These are phyloP conservation scores for Fusarium sp. DNA, from an alignment of 2,329 filamentous ascomycete species.

Conservation along the genomic window DNA sequence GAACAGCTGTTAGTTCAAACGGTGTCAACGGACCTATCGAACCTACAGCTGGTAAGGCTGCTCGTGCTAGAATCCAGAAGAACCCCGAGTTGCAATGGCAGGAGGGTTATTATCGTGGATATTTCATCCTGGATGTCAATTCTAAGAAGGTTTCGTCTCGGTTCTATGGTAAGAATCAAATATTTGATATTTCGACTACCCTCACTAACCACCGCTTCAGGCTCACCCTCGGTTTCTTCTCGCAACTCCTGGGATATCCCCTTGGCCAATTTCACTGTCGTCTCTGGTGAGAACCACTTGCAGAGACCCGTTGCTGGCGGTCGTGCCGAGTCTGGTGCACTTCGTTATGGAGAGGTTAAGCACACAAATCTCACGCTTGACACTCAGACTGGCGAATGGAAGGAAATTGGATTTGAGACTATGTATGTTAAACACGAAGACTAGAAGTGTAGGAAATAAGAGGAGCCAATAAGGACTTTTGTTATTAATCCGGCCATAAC, in stretches of 20 bases:
- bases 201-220: neutral
- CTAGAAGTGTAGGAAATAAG: neutral
- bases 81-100: conserved; percentile 80
- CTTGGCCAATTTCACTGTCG: conserved; percentile 78
- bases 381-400: conserved; percentile 36
- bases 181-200: rapidly evolving
- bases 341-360: conserved; percentile 62
- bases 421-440: conserved; percentile 33
- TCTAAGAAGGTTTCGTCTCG: conserved; percentile 70
- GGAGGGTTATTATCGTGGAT: conserved; percentile 80
- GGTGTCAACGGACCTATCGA: conserved; percentile 58
- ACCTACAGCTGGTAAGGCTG: conserved; percentile 53
- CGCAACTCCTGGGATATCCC: conserved; percentile 75
- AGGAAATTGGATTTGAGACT: conserved; percentile 13
- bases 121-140: conserved; percentile 74
- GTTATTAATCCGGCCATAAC: conserved; percentile 24
- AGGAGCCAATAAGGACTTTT: conserved; percentile 3
- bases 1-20: conserved; percentile 67
- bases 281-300: conserved; percentile 71
- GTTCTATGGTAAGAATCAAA: conserved; percentile 66
- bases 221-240: conserved; percentile 66
- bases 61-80: conserved; percentile 47
- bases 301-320: conserved; percentile 59
- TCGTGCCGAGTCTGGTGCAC: conserved; percentile 65
- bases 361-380: conserved; percentile 50